These are phyloP conservation scores for Colletotrichum falcatum DNA, from an alignment of 2,329 filamentous ascomycete genomes.

Conservation along the genomic window DNA sequence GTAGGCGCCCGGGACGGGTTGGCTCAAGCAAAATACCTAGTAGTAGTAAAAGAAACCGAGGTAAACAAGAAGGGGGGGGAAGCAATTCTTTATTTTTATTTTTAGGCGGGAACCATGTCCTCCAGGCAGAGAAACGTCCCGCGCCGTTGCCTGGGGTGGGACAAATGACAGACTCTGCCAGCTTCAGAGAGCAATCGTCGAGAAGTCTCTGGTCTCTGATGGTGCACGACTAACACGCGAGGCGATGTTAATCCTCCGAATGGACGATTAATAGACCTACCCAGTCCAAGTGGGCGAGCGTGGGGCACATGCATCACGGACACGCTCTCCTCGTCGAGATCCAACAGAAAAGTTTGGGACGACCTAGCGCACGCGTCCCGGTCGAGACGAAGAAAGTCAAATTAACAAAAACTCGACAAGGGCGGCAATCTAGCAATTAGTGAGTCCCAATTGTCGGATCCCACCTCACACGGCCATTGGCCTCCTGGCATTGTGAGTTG, in stretches of 20 bases:
- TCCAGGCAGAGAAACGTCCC: neutral
- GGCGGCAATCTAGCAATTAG: neutral
- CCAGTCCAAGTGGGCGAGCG: neutral
- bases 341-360: neutral
- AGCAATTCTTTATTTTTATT: neutral
- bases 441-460: neutral
- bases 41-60: too few species aligned
- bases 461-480: neutral
- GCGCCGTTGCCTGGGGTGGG: too few species aligned
- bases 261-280: too few species aligned
- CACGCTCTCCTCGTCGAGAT: neutral
- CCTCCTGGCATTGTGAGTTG: neutral
- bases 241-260: neutral
- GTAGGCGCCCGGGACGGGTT: neutral
- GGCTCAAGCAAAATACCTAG: constrained; percentile 10
- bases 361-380: neutral
- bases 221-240: neutral
- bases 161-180: neutral
- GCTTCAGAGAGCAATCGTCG: neutral
- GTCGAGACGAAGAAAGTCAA: neutral
- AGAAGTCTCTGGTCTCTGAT: neutral
- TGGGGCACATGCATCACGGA: neutral
- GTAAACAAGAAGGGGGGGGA: constrained; percentile 3
- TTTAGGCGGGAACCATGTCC: neutral
- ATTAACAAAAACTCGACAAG: neutral